Percentiles rank a stretch among this genome's conserved stretches.
These are phyloP conservation scores for Acaromyces ingoldii DNA, from an alignment of 1,284 basidiomycete species.

Conservation along the genomic window DNA sequence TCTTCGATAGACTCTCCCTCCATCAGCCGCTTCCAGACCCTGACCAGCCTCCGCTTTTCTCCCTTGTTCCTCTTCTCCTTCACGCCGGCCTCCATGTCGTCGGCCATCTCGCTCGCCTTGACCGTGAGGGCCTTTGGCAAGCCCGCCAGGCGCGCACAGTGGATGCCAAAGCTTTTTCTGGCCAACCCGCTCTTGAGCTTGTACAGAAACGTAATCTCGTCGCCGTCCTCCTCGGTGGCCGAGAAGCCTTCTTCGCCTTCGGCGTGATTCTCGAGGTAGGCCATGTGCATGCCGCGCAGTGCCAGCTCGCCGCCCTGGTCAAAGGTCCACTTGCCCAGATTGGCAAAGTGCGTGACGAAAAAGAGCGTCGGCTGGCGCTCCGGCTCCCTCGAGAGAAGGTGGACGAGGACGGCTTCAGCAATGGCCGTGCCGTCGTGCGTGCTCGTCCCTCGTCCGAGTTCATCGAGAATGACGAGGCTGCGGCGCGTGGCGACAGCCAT, in stretches of 20 bases:
- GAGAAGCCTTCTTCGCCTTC: not conserved
- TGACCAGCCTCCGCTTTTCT: too few relatives aligned
- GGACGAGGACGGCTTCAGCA: constrained; percentile 28
- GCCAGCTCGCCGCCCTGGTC: constrained; percentile 21
- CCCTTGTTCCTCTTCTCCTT: too few relatives aligned
- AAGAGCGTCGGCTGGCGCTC: constrained; percentile 16
- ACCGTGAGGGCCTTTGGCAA: constrained; percentile 17
- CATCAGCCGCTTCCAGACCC: too few relatives aligned
- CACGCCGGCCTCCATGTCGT: too few relatives aligned
- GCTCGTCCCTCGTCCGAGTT: constrained; percentile 32
- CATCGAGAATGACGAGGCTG: constrained; percentile 54
- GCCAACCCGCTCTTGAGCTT: constrained; percentile 31
- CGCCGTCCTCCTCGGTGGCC: not conserved
- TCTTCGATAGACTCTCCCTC: too few relatives aligned
- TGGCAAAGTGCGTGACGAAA: constrained; percentile 46
- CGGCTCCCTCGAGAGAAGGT: constrained; percentile 14
- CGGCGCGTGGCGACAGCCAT: constrained; percentile 53
- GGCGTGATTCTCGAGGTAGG: constrained; percentile 14
- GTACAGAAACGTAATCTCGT: constrained; percentile 44
- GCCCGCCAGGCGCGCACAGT: constrained; percentile 40
- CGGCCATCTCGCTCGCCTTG: too few relatives aligned
- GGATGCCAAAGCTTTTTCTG: constrained; percentile 38
- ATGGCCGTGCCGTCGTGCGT: constrained; percentile 39
- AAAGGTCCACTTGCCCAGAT: constrained; percentile 13
- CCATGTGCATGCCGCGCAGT: constrained; percentile 40